A percentile compares a stretch with the other conserved stretches of the same genome.
phyloP scores from a whole-genome alignment of 1,284 basidiomycete genomes.

The Cutaneotrichosporon cavernicola region DNA sequence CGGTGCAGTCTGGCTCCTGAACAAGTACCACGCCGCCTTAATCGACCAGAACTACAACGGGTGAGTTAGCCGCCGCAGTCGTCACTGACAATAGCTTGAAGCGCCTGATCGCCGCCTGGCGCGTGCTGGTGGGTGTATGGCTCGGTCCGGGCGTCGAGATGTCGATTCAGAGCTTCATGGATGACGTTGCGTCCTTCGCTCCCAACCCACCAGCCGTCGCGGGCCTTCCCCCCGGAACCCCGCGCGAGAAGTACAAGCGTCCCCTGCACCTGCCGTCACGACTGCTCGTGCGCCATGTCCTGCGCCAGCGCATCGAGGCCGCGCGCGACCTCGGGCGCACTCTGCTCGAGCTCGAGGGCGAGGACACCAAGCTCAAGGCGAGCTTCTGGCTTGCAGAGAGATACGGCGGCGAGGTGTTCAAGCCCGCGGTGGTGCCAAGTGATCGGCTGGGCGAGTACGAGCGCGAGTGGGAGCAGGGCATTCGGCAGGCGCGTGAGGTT shows the following conservation, averaged over 20 bases:
- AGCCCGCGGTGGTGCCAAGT: constrained; percentile 20
- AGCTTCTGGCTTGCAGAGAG: constrained; percentile 49
- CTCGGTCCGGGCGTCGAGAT: constrained; percentile 75
- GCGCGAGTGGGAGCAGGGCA: constrained; percentile 41
- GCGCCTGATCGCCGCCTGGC: constrained; percentile 81
- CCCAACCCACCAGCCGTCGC: constrained; percentile 45
- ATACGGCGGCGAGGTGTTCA: constrained; percentile 38
- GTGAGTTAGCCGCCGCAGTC: constrained; percentile 56
- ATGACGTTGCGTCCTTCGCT: constrained; percentile 36
- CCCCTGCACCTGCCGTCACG: constrained; percentile 66
- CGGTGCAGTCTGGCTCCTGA: constrained; percentile 66
- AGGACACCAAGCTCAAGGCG: constrained; percentile 38
- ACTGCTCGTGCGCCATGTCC: constrained; percentile 76
- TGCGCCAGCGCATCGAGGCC: constrained; percentile 74
- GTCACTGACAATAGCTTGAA: constrained; percentile 55
- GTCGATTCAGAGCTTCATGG: constrained; percentile 67
- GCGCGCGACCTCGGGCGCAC: constrained; percentile 68
- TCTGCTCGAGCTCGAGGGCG: constrained; percentile 64
- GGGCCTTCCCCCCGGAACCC: constrained; percentile 35
- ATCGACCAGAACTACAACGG: constrained; percentile 70
- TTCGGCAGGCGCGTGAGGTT: constrained; percentile 45
- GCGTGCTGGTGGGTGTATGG: constrained; percentile 86
- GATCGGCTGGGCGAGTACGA: constrained; percentile 33
- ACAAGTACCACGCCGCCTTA: constrained; percentile 65
- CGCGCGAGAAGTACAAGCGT: constrained; percentile 38